Evolutionary conservation across 306 rosid species (phyloP).

Genomic region (Rosa persica): DNA sequence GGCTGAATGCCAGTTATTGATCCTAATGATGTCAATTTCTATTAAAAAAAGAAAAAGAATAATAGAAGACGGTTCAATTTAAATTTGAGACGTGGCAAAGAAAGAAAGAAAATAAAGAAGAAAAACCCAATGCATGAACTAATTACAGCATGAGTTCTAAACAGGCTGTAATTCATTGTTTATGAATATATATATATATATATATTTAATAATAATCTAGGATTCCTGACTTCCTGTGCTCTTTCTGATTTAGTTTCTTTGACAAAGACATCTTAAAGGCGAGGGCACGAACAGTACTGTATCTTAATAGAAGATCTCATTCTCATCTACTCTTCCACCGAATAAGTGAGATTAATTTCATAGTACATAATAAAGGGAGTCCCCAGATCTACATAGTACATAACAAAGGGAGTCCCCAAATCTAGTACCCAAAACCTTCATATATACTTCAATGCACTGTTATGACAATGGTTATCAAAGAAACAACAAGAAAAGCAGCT

Average conservation of each 20-base stretch:
- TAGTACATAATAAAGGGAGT: too few species aligned
- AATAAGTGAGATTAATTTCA: background rate
- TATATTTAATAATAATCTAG: background rate
- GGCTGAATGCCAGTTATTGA: too few species aligned
- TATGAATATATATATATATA: too few species aligned
- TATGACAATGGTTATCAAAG: background rate
- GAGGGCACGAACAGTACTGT: slow-evolving; percentile 15
- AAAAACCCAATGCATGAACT: too few species aligned
- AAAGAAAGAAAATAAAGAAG: too few species aligned
- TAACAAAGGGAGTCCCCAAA: too few species aligned
- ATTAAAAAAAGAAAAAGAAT: too few species aligned
- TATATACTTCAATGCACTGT: background rate
- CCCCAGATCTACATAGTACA: too few species aligned
- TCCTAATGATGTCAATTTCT: too few species aligned
- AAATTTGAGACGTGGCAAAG: too few species aligned
- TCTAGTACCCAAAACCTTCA: too few species aligned
- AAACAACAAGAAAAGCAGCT: background rate
- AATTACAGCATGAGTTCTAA: too few species aligned
- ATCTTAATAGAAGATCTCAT: slow-evolving; percentile 26
- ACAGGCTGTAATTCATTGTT: background rate
- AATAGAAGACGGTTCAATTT: background rate
- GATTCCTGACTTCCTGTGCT: slow-evolving; percentile 12
- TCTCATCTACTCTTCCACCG: slow-evolving; percentile 7
- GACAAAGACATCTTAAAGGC: slow-evolving; percentile 30
- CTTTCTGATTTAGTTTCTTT: slow-evolving; percentile 22